Percentiles rank a stretch among this genome's conserved stretches.
phyloP scores from a whole-genome alignment of 1,284 basidiomycete species.

The Agroathelia rolfsii region DNA sequence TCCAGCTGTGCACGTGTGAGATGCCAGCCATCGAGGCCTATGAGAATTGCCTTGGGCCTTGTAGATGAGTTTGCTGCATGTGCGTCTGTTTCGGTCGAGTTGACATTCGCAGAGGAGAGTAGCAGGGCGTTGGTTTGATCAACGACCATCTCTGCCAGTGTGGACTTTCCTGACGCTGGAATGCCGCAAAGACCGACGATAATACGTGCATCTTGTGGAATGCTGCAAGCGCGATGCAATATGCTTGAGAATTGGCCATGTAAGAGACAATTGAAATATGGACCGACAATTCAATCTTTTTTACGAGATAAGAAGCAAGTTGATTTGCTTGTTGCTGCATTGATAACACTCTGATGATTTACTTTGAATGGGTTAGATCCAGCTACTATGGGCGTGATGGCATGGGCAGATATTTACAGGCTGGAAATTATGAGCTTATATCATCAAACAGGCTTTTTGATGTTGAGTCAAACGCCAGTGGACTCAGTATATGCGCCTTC shows the following conservation, averaged over 20 bases:
- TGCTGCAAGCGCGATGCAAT: slow-evolving; percentile 23
- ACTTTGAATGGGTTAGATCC: neutral
- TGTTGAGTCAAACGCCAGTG: no score
- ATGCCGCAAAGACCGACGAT: slow-evolving; percentile 73
- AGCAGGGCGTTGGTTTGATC: slow-evolving; percentile 35
- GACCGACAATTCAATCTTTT: slow-evolving; percentile 26
- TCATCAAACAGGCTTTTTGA: no score
- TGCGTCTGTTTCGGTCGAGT: slow-evolving; percentile 7
- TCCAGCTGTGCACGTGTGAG: slow-evolving; percentile 58
- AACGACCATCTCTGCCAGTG: slow-evolving; percentile 51
- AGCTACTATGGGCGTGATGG: neutral
- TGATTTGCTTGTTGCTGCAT: slow-evolving; percentile 26
- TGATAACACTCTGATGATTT: slow-evolving; percentile 6
- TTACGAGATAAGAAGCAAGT: slow-evolving; percentile 23
- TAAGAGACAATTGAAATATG: slow-evolving; percentile 2
- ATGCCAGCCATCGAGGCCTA: slow-evolving; percentile 86
- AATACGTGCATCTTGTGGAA: slow-evolving; percentile 39
- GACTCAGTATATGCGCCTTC: no score
- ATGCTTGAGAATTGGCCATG: neutral
- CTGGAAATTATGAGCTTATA: no score
- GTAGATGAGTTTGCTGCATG: no score
- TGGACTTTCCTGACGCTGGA: slow-evolving; percentile 79
- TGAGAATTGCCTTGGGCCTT: slow-evolving; percentile 42
- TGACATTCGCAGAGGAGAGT: slow-evolving; percentile 5
- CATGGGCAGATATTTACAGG: no score